Conservation (phyloP, 345 rosid genomes). For the Iberis pinnata region DNA sequence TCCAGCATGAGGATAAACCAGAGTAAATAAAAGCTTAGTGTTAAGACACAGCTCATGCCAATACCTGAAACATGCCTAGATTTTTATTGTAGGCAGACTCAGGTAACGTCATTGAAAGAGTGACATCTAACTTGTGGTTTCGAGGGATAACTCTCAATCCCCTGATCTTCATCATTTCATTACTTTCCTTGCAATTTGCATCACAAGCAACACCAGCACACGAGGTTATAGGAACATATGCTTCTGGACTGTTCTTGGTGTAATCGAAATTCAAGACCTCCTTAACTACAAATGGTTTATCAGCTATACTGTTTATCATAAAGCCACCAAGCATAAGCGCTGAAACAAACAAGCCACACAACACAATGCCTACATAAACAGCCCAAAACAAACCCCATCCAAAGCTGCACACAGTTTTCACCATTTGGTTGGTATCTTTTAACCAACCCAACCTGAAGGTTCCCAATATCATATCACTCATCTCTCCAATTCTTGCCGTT, state of each 20-base stretch:
- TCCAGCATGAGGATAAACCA: background rate
- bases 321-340: conserved; percentile 49
- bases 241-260: conserved; percentile 49
- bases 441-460: conserved; percentile 32
- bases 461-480: conserved; percentile 30
- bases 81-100: conserved; percentile 75
- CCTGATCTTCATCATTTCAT: conserved; percentile 23
- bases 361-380: conserved; percentile 47
- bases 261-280: conserved; percentile 52
- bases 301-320: conserved; percentile 49
- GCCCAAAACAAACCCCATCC: conserved; percentile 74
- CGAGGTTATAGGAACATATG: conserved; percentile 50
- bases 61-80: conserved; percentile 88
- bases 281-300: conserved; percentile 49
- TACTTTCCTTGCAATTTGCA: conserved; percentile 40
- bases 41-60: background rate
- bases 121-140: conserved; percentile 21
- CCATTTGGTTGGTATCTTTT: conserved; percentile 36
- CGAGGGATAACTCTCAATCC: conserved; percentile 23
- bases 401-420: conserved; percentile 37
- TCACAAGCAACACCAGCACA: conserved; percentile 45
- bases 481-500: conserved; percentile 16
- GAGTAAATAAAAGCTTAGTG: background rate
- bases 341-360: conserved; percentile 49
- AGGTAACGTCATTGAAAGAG: conserved; percentile 43